Percentiles rank a stretch among this genome's conserved stretches.
These are phyloP conservation scores for Vitis vinifera DNA, from an alignment of 164 flowering plant species.

Conservation along the genomic window DNA sequence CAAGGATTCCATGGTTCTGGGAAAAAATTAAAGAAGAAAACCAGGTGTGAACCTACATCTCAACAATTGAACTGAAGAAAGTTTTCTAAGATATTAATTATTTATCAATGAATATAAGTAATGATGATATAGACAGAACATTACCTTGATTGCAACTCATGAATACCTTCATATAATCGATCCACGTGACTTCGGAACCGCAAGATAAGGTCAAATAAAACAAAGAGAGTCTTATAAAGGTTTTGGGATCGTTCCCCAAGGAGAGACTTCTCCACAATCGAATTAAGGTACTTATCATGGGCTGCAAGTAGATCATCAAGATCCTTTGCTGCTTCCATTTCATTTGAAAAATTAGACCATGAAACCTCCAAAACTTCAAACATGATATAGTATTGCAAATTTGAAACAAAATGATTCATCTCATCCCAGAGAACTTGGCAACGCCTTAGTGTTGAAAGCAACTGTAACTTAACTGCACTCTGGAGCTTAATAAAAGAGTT, in stretches of 20 bases:
- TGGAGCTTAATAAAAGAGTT: constrained; percentile 63
- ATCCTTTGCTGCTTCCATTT: constrained; percentile 89
- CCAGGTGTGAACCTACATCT: constrained; percentile 1
- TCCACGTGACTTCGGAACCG: constrained; percentile 89
- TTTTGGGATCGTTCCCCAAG: constrained; percentile 85
- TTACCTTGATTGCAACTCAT: constrained; percentile 89
- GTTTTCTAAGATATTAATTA: not conserved
- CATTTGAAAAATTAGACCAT: constrained; percentile 82
- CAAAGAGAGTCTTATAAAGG: constrained; percentile 75
- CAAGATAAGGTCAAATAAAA: constrained; percentile 83
- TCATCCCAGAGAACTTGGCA: constrained; percentile 99
- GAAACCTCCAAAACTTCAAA: constrained; percentile 99
- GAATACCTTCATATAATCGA: constrained; percentile 84
- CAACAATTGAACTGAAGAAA: not conserved
- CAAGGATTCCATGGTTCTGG: constrained; percentile 53
- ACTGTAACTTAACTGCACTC: constrained; percentile 54
- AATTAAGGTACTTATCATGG: constrained; percentile 88
- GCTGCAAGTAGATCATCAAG: constrained; percentile 95
- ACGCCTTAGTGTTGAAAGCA: constrained; percentile 68
- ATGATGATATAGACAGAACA: not conserved
- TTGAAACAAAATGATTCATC: constrained; percentile 97
- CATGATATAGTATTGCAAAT: constrained; percentile 98
- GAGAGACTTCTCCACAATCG: constrained; percentile 94
- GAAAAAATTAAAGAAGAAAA: constrained; percentile 8
- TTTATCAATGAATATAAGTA: not conserved